A percentile compares a stretch with the other conserved stretches of the same genome.
Conservation (phyloP, 768 basidiomycete species). For the Tricholomella constricta region DNA sequence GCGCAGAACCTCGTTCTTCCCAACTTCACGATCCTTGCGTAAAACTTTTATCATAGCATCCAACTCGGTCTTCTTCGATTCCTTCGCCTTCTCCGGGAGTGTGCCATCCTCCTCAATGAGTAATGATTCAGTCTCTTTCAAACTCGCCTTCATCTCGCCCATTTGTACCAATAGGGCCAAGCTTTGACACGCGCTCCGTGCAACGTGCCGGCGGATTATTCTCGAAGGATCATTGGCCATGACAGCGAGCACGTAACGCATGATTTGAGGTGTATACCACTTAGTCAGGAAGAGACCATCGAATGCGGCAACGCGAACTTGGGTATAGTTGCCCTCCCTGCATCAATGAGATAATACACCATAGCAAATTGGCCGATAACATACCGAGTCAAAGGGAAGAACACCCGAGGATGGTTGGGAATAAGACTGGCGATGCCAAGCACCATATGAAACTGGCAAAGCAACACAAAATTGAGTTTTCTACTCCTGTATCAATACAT, state of each 20-base stretch:
- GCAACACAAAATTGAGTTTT: slow-evolving; percentile 3
- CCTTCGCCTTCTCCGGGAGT: slow-evolving; percentile 66
- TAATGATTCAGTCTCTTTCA: slow-evolving; percentile 75
- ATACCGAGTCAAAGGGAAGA: slow-evolving; percentile 89
- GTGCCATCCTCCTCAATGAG: slow-evolving; percentile 88
- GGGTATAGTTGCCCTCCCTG: slow-evolving; percentile 92
- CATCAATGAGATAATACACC: slow-evolving; percentile 4
- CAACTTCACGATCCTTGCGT: slow-evolving; percentile 83
- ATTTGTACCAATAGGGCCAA: slow-evolving; percentile 83
- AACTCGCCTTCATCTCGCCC: slow-evolving; percentile 82
- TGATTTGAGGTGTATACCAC: slow-evolving; percentile 83
- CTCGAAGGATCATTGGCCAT: slow-evolving; percentile 86
- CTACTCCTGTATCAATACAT: not conserved
- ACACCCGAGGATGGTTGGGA: slow-evolving; percentile 72
- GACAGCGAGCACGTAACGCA: slow-evolving; percentile 86
- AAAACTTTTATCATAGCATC: slow-evolving; percentile 86
- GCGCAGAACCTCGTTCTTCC: slow-evolving; percentile 76
- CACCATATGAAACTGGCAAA: slow-evolving; percentile 72
- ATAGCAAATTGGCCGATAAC: slow-evolving; percentile 18
- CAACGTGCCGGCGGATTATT: slow-evolving; percentile 82
- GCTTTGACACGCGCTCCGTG: slow-evolving; percentile 83
- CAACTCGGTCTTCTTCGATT: slow-evolving; percentile 79
- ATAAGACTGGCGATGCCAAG: slow-evolving; percentile 76
- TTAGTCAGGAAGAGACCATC: slow-evolving; percentile 90
- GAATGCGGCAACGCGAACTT: slow-evolving; percentile 91